Conservation (phyloP, 2,329 filamentous ascomycete species). For the Talaromyces sp. region DNA sequence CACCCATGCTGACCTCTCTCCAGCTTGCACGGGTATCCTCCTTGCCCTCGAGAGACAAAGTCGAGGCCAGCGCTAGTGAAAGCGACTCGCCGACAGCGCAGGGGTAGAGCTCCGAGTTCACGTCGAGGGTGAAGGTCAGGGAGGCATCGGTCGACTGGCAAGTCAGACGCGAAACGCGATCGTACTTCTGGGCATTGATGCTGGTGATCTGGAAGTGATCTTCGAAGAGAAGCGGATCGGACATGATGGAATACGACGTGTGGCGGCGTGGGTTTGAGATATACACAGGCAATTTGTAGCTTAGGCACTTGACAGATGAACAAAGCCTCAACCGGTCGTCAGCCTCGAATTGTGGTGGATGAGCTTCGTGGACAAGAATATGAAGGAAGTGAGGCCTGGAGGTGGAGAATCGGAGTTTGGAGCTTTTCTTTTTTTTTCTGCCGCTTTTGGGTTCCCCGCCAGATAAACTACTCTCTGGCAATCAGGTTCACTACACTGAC, state of each 20-base stretch:
- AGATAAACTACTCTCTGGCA: slow-evolving; percentile 19
- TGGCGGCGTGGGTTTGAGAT: slow-evolving; percentile 15
- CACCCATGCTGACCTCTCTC: slow-evolving; percentile 68
- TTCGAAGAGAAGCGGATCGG: slow-evolving; percentile 91
- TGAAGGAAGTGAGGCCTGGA: slow-evolving; percentile 17
- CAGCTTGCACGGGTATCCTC: slow-evolving; percentile 73
- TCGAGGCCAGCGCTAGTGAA: slow-evolving; percentile 80
- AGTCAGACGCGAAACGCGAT: slow-evolving; percentile 84
- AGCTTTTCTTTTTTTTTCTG: slow-evolving; percentile 35
- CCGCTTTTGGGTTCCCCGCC: slow-evolving; percentile 28
- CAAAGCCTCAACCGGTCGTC: too few species aligned
- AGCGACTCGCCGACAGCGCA: slow-evolving; percentile 73
- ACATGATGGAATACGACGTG: slow-evolving; percentile 56
- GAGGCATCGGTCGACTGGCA: slow-evolving; percentile 74
- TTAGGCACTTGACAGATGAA: too few species aligned
- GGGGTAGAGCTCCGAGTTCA: slow-evolving; percentile 92
- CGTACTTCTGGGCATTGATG: slow-evolving; percentile 86
- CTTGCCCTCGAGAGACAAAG: slow-evolving; percentile 84
- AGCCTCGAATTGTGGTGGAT: not conserved
- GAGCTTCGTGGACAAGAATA: slow-evolving; percentile 5
- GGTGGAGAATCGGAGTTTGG: slow-evolving; percentile 25
- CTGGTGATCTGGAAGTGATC: slow-evolving; percentile 82
- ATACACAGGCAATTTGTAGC: too few species aligned
- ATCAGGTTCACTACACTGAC: not conserved
- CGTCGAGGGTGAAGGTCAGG: slow-evolving; percentile 81